Conservation (phyloP, 176 grass and related monocot genomes). For the Aegilops sharonensis region DNA sequence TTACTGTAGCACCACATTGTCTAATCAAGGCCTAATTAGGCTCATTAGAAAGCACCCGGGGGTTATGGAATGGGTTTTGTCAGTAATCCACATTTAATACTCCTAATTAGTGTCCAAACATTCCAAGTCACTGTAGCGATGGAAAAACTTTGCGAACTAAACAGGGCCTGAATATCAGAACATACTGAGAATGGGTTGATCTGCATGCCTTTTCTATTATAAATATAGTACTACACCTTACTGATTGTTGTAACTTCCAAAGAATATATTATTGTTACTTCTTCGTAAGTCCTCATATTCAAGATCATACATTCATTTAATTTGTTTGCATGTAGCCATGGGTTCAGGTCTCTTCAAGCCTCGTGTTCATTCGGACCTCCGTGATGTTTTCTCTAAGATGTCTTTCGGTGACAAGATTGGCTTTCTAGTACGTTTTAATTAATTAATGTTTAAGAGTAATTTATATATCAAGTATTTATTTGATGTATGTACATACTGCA, state of each 20-base stretch:
- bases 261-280: not conserved
- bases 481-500: not conserved
- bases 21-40: not conserved
- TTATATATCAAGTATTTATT: not conserved
- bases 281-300: constrained; percentile 12
- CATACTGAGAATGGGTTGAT: constrained; percentile 5
- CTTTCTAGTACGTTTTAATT: constrained; percentile 44
- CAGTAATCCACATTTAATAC: not conserved
- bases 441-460: not conserved
- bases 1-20: not conserved
- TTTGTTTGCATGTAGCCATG: constrained; percentile 34
- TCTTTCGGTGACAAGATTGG: constrained; percentile 47
- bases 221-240: constrained; percentile 25
- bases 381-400: constrained; percentile 42
- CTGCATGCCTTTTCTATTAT: constrained; percentile 26
- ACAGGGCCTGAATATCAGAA: not conserved
- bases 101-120: not conserved
- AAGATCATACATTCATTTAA: constrained; percentile 6
- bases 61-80: not conserved
- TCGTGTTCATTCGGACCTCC: constrained; percentile 42
- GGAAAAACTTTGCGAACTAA: not conserved
- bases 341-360: constrained; percentile 35
- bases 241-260: not conserved
- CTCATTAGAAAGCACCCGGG: not conserved
- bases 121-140: not conserved